A percentile compares a stretch with the other conserved stretches of the same genome.
These are phyloP conservation scores for Blastobotrys raffinosifermentans DNA, from an alignment of 1,139 yeast genomes.

Conservation along the genomic window DNA sequence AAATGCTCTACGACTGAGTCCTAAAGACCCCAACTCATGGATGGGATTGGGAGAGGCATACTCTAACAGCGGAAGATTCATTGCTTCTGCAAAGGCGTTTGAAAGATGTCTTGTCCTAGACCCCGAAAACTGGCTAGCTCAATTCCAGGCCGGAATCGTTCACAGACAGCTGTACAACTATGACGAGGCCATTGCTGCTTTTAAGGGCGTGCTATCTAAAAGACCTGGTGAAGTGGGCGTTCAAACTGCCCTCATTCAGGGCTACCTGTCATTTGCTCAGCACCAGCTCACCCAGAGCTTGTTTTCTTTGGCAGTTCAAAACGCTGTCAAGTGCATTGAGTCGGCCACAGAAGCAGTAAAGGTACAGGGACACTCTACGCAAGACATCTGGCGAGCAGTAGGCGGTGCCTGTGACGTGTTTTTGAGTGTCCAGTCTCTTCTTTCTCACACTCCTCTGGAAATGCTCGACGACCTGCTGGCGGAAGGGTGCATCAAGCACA, in stretches of 20 bases:
- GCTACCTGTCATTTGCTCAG: constrained; percentile 49
- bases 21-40: constrained; percentile 77
- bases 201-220: constrained; percentile 39
- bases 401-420: constrained; percentile 47
- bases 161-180: constrained; percentile 47
- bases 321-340: constrained; percentile 34
- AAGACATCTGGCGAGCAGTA: constrained; percentile 50
- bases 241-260: constrained; percentile 51
- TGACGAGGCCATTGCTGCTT: constrained; percentile 40
- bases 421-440: constrained; percentile 39
- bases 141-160: constrained; percentile 62
- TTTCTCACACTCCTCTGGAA: constrained; percentile 38
- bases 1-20: constrained; percentile 64
- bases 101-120: constrained; percentile 53
- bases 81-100: constrained; percentile 82
- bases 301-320: constrained; percentile 54
- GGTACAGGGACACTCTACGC: constrained; percentile 31
- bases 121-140: constrained; percentile 52
- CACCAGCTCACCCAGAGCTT: constrained; percentile 55
- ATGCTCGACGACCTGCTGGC: constrained; percentile 6
- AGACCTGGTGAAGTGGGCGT: constrained; percentile 54
- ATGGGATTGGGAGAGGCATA: constrained; percentile 93
- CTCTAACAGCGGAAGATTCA: constrained; percentile 72
- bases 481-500: constrained; percentile 5
- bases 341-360: constrained; percentile 33